phyloP scores from a whole-genome alignment of 129 eudicot species.

The Artemisia annua region DNA sequence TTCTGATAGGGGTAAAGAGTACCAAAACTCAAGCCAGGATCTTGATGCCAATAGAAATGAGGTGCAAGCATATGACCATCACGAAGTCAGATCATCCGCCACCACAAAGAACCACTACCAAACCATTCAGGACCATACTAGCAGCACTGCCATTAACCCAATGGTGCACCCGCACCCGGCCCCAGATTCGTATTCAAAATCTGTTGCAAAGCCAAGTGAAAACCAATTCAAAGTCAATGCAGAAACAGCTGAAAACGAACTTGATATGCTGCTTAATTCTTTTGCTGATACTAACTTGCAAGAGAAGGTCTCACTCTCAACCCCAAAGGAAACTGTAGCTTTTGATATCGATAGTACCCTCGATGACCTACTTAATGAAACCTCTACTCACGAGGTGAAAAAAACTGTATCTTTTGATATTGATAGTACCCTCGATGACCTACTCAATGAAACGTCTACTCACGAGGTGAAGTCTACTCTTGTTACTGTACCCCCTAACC shows the following conservation, averaged over 20 bases:
- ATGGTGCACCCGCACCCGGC: slow-evolving; percentile 1
- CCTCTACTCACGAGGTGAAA: slow-evolving; percentile 27
- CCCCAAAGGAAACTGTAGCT: slow-evolving; percentile 18
- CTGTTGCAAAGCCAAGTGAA: slow-evolving; percentile 15
- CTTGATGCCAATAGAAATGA: slow-evolving; percentile 16
- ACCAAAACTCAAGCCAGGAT: slow-evolving; percentile 13
- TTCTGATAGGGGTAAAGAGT: slow-evolving; percentile 32
- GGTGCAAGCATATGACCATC: slow-evolving; percentile 5
- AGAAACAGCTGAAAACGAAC: slow-evolving; percentile 68
- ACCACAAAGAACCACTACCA: slow-evolving; percentile 18
- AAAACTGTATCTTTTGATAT: background rate
- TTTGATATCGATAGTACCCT: slow-evolving; percentile 47
- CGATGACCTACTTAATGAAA: slow-evolving; percentile 67
- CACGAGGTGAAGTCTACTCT: slow-evolving; percentile 29
- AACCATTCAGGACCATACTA: slow-evolving; percentile 6
- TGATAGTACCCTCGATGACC: background rate
- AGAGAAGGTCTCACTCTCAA: slow-evolving; percentile 13
- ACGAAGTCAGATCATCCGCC: slow-evolving; percentile 16
- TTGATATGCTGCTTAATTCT: slow-evolving; percentile 76
- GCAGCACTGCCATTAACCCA: slow-evolving; percentile 21
- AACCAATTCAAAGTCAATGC: slow-evolving; percentile 17
- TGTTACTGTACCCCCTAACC: background rate
- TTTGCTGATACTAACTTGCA: slow-evolving; percentile 43
- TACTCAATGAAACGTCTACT: slow-evolving; percentile 10
- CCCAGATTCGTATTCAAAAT: slow-evolving; percentile 1